Base-by-base conservation (phyloP, 495 filamentous ascomycete species). In the Echria macrotheca region DNA sequence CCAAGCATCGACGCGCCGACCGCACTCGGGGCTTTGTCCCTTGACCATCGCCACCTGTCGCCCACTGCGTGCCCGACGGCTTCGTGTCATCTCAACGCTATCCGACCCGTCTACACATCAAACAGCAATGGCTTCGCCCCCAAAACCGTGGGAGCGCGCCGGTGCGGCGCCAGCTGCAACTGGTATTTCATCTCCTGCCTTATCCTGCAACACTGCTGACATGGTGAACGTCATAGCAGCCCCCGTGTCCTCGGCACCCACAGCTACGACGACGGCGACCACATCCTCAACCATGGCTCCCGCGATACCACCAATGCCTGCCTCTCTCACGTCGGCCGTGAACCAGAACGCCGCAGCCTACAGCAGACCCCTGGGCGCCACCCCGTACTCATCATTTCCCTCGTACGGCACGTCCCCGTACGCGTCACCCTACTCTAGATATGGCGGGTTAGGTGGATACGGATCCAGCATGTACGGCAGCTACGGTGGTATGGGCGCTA, bases 81-180 rank as follows among this genome's bases (percentile, higher is more conserved):
- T n/a, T n/a, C n/a, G n/a, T n/a, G n/a, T n/a, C n/a, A n/a, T n/a
- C n/a, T n/a, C n/a, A n/a, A n/a, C n/a, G n/a, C n/a, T n/a, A n/a
- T n/a, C n/a, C n/a, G n/a, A n/a, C n/a, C n/a, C n/a, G n/a, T n/a
- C n/a, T n/a, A n/a, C n/a, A n/a, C n/a, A n/a, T n/a, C n/a, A n/a
- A n/a, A n/a, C 6, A 44, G 42, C 24, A 33, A 76, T 76, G 73
- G 79, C 81, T 55, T 91, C 91, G 69, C 91, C 91, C 57, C 91
- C 91, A 28, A 97, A 97, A 70, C 91, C 91, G 15, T 97, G 91
- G 91, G 91, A 97, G 70, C 80, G 82, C 65, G 77, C 80, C 48
- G 85, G 87, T 65, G 79, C 80, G 38, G 65, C 70, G 44, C 64
- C 76, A 50, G 70, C 79, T 57, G 66, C 76, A 72, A 65, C 65